A percentile compares a stretch with the other conserved stretches of the same genome.
phyloP scores from a whole-genome alignment of 176 grass and related monocot species.

The Triticum monococcum region DNA sequence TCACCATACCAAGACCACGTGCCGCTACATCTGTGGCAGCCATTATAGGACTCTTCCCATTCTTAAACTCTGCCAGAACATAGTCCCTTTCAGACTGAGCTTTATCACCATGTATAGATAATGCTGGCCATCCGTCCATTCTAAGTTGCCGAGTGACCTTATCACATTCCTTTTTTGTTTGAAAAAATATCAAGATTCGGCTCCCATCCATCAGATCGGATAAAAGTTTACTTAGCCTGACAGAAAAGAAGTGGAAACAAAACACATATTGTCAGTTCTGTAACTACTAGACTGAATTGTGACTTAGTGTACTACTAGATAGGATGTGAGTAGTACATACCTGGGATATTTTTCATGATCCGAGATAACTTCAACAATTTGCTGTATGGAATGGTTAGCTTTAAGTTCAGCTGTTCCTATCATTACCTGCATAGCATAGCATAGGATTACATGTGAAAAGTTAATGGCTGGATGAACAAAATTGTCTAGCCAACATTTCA shows the following conservation, averaged over 20 bases:
- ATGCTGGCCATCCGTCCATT: constrained; percentile 96
- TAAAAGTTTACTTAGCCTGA: constrained; percentile 87
- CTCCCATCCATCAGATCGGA: constrained; percentile 87
- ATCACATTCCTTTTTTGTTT: constrained; percentile 96
- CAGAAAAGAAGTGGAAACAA: constrained; percentile 26
- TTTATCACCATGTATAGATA: constrained; percentile 99
- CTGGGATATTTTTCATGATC: constrained; percentile 94
- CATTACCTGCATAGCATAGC: constrained; percentile 56
- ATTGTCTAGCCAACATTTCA: constrained; percentile 56
- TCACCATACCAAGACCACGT: constrained; percentile 98
- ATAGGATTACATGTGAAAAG: constrained; percentile 15
- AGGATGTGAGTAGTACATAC: constrained; percentile 25
- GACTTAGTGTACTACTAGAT: background rate
- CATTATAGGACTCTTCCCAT: constrained; percentile 94
- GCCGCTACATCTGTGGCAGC: constrained; percentile 97
- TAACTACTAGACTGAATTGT: constrained; percentile 13
- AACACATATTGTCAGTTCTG: constrained; percentile 16
- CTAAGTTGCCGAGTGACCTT: constrained; percentile 91
- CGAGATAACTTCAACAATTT: constrained; percentile 87
- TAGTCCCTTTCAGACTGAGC: constrained; percentile 92
- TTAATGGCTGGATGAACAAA: background rate
- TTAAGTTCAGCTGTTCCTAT: constrained; percentile 93
- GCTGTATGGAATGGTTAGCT: constrained; percentile 97
- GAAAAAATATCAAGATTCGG: constrained; percentile 90
- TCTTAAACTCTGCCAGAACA: constrained; percentile 94